Conservation (phyloP, 2,329 filamentous ascomycete species). For the Pezicula radicicola region DNA sequence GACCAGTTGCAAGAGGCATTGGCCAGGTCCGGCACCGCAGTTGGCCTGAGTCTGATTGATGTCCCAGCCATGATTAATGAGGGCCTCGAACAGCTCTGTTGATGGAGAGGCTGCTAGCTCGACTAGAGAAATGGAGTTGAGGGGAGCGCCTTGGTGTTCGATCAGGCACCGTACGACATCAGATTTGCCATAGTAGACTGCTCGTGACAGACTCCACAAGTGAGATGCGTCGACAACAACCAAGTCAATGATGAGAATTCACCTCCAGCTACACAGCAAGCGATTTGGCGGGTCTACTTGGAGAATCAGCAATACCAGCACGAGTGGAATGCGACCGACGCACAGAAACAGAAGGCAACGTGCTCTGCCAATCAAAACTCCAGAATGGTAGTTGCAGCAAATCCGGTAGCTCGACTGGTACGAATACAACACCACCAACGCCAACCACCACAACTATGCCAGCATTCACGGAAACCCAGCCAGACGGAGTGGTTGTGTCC, state of each 20-base stretch:
- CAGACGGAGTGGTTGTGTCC: background rate
- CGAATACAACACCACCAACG: no score
- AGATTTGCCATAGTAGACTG: background rate
- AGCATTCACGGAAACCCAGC: background rate
- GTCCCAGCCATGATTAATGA: background rate
- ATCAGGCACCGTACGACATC: background rate
- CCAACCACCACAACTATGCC: background rate
- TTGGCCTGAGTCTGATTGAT: background rate
- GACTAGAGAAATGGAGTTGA: background rate
- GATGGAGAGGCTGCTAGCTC: background rate
- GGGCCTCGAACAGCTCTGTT: background rate
- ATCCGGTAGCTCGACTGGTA: no score
- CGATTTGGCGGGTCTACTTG: background rate
- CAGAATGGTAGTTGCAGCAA: background rate
- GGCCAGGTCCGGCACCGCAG: background rate
- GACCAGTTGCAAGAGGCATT: background rate
- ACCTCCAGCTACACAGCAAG: background rate
- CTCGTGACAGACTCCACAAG: background rate
- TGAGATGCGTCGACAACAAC: no score
- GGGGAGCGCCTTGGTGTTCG: background rate
- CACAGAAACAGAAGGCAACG: background rate
- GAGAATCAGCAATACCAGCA: background rate
- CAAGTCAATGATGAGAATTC: background rate
- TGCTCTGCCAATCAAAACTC: background rate
- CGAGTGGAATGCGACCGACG: background rate